Evolutionary conservation across 169 alveolate genomes (phyloP), one percentile per base, ranked within the genome.

Genomic region (Eimeria maxima): DNA sequence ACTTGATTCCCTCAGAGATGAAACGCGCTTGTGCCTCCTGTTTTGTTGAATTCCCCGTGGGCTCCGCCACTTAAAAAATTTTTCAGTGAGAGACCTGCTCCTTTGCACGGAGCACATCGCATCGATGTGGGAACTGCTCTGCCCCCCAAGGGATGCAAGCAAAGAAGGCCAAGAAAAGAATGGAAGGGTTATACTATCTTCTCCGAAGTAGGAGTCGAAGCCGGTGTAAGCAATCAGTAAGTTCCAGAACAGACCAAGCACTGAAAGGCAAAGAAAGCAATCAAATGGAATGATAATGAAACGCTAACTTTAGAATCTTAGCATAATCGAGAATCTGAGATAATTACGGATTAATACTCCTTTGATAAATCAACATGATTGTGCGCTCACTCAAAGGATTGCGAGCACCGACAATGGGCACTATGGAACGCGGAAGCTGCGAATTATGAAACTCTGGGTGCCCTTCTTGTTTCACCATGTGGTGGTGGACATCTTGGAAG

Each of bases 181-280:
- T 0, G 93, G 81, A 44, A 86, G 1, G 47, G 80, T 22, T 33
- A 4, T 45, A 14, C 50, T 42, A 7, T 47, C 93, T 65, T 42
- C 63, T 44, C 81, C 93, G 57, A 86, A 86, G 80, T 86, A 86
- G 63, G 42, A 86, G 65, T 86, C 81, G 29, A 60, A 86, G 2
- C 93, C 93, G 38, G 93, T 63, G 57, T 86, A 86, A 2, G 93
- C 93, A 47, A 86, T 86, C 80, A 86, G 24, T 38, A 86, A 27
- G 29, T 86, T 86, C 93, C 93, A 86, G 80, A 86, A 63, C 65
- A 86, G 93, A 13, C 93, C 93, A 45, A 86, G 80, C 63, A 86
- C 93, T 86, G 20, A 14, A 63, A 38, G 50, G 20, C 18, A 86
- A 13, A 86, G 63, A 4, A 3, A 29, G 81, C 8, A 86, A 11